Evolutionary conservation across 1,284 basidiomycete genomes (phyloP), one percentile per base, ranked within the genome.

Genomic region (Vanrija sp.): DNA sequence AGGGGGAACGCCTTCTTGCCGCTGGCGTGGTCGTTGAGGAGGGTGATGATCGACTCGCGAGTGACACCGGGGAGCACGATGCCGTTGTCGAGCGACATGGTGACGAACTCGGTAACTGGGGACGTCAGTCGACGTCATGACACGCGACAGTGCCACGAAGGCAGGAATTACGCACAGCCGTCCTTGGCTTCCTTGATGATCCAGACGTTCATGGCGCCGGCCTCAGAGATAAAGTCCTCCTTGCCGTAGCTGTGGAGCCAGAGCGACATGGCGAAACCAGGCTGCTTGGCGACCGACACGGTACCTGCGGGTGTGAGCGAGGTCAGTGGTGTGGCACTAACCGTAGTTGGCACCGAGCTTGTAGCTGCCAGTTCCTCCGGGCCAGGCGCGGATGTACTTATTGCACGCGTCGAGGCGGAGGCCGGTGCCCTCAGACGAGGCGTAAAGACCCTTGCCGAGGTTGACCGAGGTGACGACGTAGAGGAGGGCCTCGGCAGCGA

Each of bases 21-120:
- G 18, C 54, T 49, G 9, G 66, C 66, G 53, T 75, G 71, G 36
- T 66, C 61, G 18, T 53, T 49, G 37, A 75, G 53, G 15, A 73
- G 62, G 53, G 69, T 53, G 59, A 73, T 71, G 60, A 73, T 65
- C 22, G 68, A 71, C 23, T 57, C 60, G 25, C 72, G 63, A 1
- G 72, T 75, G 50, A 75, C 57, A 64, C 72, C 72, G 14, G 72
- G 71, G n/a, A 73, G 64, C 37, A 75, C 72, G 55, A 75, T 73
- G 23, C 72, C 72, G 64, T 71, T 70, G 25, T 64, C 61, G 20
- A 75, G 63, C 3, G 60, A 56, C 71, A 72, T 75, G 54, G 72
- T 75, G 54, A 64, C 60, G 54, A 73, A 72, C 49, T 75, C 72
- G 52, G 67, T 58, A 55, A 60, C 69, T 73, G 23, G 6, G 4